Base-by-base conservation (phyloP, 768 basidiomycete genomes). In the Tricholoma saponaceum region DNA sequence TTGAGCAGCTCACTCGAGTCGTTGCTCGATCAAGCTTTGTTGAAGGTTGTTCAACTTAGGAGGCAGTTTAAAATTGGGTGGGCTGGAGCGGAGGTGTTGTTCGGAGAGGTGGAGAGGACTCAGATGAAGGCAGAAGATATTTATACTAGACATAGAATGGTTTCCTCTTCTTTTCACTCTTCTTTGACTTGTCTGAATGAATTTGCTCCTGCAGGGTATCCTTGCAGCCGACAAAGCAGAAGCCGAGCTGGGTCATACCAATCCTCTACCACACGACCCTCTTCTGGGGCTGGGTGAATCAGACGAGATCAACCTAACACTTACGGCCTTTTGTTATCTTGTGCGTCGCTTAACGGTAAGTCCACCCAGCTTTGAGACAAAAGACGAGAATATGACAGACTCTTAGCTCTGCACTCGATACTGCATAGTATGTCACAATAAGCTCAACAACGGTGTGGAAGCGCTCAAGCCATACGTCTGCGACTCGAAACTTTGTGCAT, bases 401-500 rank as follows among this genome's bases (percentile, higher is more conserved):
- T 23, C 54, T 51, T 58, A 87, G 84, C 74, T 89, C 20, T 89
- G 86, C 62, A 82, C 84, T 0, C 76, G 82, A 20, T 87, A 83
- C 68, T 90, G 89, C 62, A 75, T 87, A n/a, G 84, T 87, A n/a
- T 89, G 89, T 69, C 87, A 87, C 63, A 81, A 81, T 61, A 79
- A 77, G 59, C 73, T 86, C 28, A 63, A 74, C 9, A 74, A 71
- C 8, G 75, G 80, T 39, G 82, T 79, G 57, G 82, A 83, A 60
- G 80, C 83, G 0, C 78, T 89, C 58, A 87, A 88, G 66, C 89
- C 89, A 1, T 90, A 88, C 64, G 86, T 90, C 23, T 90, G 88
- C 66, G 77, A 80, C 55, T 77, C 76, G 4, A 79, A 79, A 54
- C 76, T 90, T 4, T 90, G 89, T 68, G 72, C 81, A 5, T 90